Conservation (phyloP, 192 early-diverging fungal genomes). For the Gonapodya prolifera region DNA sequence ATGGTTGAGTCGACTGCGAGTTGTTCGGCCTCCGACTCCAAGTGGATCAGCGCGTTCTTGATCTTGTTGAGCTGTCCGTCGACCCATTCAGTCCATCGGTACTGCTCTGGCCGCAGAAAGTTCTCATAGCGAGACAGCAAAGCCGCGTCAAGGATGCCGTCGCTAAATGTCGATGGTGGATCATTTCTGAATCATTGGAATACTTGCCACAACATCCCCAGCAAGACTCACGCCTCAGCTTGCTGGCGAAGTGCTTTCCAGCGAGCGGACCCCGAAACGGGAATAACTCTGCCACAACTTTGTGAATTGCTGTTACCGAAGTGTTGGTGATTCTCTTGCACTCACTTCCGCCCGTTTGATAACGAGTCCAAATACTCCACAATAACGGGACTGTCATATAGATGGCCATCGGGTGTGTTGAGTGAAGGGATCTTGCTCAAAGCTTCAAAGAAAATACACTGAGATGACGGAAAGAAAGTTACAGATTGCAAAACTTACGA, state of each 20-base stretch:
- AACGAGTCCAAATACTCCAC: neutral
- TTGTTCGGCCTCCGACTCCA: neutral
- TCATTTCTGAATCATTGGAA: too few relatives aligned
- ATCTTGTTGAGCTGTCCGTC: conserved; percentile 2
- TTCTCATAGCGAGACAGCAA: neutral
- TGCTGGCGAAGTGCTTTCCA: conserved; percentile 1
- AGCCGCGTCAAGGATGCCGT: conserved; percentile 2
- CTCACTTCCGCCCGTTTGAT: neutral
- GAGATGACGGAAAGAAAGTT: too few relatives aligned
- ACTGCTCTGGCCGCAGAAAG: neutral
- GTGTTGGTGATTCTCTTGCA: too few relatives aligned
- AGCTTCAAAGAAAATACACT: too few relatives aligned
- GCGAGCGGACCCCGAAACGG: neutral
- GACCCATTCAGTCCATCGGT: neutral
- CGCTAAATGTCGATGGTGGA: too few relatives aligned
- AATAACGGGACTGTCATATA: conserved; percentile 1
- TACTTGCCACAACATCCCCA: too few relatives aligned
- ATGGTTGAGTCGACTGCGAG: neutral
- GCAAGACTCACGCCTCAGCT: too few relatives aligned
- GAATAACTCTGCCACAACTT: neutral
- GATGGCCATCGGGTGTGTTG: neutral
- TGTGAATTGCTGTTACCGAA: too few relatives aligned
- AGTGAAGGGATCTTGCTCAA: neutral
- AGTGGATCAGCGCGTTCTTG: neutral
- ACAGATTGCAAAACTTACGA: too few relatives aligned